Percentiles rank a stretch among this genome's conserved stretches.
These are phyloP conservation scores for Camelina sativa DNA, from an alignment of 345 rosid genomes.

Conservation along the genomic window DNA sequence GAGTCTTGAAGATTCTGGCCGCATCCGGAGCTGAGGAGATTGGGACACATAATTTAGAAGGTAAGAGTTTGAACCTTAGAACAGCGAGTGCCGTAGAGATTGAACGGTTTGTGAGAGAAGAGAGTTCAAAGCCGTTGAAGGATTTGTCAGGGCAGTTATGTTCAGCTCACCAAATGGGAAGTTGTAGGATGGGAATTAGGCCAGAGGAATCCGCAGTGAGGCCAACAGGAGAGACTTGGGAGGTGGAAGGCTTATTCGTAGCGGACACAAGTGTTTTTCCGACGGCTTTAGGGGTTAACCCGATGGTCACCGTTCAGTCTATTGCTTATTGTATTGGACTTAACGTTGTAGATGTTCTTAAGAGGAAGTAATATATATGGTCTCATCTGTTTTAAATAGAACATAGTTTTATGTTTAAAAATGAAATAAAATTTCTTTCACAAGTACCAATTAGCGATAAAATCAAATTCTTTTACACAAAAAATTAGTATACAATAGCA, in stretches of 20 bases:
- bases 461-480: neutral
- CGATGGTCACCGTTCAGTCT: conserved; percentile 86
- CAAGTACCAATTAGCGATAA: neutral
- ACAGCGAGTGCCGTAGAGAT: conserved; percentile 49
- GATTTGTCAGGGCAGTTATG: conserved; percentile 54
- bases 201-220: conserved; percentile 66
- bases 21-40: conserved; percentile 89
- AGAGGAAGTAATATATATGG: conserved; percentile 40
- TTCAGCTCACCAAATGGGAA: conserved; percentile 96
- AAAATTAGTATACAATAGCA: neutral
- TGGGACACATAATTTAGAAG: conserved; percentile 66
- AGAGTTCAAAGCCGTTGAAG: conserved; percentile 56
- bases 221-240: conserved; percentile 85
- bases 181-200: conserved; percentile 79
- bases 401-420: neutral
- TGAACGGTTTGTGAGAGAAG: conserved; percentile 65
- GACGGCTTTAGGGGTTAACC: conserved; percentile 84
- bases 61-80: conserved; percentile 60
- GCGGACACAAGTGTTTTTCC: conserved; percentile 92
- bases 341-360: conserved; percentile 58
- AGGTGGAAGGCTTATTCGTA: conserved; percentile 66
- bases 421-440: neutral
- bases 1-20: conserved; percentile 60
- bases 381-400: neutral
- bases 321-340: conserved; percentile 79